Percentiles rank a stretch among this genome's conserved stretches.
Evolutionary conservation across 1,139 yeast species (phyloP).

Genomic region (Yamadazyma dendronema): DNA sequence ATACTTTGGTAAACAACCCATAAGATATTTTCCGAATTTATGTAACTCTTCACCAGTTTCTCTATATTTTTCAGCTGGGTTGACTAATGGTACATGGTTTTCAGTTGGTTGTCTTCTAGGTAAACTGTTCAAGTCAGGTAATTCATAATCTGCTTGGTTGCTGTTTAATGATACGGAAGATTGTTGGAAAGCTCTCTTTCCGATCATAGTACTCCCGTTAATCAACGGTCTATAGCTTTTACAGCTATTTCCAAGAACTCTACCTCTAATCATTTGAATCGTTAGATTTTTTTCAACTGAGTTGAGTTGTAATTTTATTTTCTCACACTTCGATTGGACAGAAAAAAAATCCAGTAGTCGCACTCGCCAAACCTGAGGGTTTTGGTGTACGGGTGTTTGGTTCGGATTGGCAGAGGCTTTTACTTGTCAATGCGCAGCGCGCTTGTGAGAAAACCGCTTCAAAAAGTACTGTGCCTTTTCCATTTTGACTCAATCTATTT

Average conservation of each 20-base stretch:
- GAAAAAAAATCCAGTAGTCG: too few relatives aligned
- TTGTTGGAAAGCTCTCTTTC: constrained; percentile 9
- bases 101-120: constrained; percentile 40
- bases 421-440: too few relatives aligned
- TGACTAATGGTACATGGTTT: constrained; percentile 57
- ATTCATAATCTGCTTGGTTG: constrained; percentile 22
- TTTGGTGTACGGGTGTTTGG: too few relatives aligned
- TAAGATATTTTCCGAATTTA: constrained; percentile 77
- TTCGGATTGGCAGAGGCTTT: too few relatives aligned
- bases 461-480: neutral
- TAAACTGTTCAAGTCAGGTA: constrained; percentile 35
- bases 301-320: constrained; percentile 12
- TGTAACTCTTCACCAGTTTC: constrained; percentile 74
- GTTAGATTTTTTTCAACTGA: too few relatives aligned
- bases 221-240: constrained; percentile 5
- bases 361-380: too few relatives aligned
- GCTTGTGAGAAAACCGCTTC: too few relatives aligned
- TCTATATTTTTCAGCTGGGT: constrained; percentile 76
- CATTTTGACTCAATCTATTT: neutral
- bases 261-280: neutral
- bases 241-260: constrained; percentile 2
- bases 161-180: constrained; percentile 3
- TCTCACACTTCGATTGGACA: constrained; percentile 13
- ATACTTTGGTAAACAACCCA: constrained; percentile 77
- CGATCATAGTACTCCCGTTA: neutral